These are phyloP conservation scores for Ustilago xerochloae DNA, from an alignment of 1,284 basidiomycete genomes.

Conservation along the genomic window DNA sequence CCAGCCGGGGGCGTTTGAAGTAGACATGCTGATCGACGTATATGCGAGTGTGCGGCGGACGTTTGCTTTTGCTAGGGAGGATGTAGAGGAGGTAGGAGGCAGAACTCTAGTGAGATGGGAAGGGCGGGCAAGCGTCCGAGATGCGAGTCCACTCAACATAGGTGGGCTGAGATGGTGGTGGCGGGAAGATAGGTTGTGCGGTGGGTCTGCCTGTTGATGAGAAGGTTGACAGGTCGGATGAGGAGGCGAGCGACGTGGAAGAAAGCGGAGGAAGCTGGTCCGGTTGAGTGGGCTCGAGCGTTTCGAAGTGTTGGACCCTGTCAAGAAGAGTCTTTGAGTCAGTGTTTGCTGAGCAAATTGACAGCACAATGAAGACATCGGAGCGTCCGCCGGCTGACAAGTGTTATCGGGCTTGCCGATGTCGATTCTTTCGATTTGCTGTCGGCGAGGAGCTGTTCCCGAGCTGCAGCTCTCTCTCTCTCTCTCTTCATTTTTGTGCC, in stretches of 20 bases:
- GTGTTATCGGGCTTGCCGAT: too few relatives aligned
- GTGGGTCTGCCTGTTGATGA: not conserved
- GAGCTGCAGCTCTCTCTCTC: not conserved
- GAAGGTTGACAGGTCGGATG: not conserved
- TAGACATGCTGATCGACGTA: conserved; percentile 16
- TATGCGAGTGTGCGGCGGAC: conserved; percentile 3
- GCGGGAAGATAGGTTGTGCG: not conserved
- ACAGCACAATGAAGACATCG: not conserved
- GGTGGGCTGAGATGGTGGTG: not conserved
- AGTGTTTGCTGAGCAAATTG: conserved; percentile 7
- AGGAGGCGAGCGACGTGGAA: not conserved
- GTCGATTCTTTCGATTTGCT: not conserved
- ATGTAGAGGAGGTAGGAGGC: not conserved
- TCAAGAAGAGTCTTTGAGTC: too few relatives aligned
- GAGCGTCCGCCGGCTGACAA: not conserved
- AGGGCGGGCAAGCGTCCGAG: conserved; percentile 2
- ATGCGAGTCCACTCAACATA: conserved; percentile 30
- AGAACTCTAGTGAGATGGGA: not conserved
- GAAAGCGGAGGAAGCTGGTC: conserved; percentile 2
- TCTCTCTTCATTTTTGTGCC: not conserved
- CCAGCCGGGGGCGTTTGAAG: conserved; percentile 54
- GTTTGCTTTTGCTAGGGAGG: not conserved
- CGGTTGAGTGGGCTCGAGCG: conserved; percentile 16
- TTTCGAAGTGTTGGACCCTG: not conserved
- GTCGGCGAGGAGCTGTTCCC: not conserved